Evolutionary conservation across 306 rosid species (phyloP).

Genomic region (Aeschynomene evenia): DNA sequence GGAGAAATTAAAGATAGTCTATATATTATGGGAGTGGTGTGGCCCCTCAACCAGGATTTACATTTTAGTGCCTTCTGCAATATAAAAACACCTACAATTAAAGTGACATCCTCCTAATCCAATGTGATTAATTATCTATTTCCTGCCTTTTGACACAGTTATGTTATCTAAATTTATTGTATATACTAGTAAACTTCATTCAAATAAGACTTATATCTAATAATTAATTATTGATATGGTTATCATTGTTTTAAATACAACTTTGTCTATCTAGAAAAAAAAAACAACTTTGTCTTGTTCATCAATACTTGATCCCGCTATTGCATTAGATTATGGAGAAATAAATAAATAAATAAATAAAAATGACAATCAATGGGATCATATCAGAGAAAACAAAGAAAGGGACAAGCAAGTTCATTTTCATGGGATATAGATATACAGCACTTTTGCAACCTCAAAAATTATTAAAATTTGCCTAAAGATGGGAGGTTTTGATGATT

Average conservation of each 20-base stretch:
- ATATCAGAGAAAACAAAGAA: constrained; percentile 18
- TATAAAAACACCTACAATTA: constrained; percentile 21
- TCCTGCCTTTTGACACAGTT: too few species aligned
- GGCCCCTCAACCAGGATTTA: constrained; percentile 22
- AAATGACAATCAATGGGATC: background rate
- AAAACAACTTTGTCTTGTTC: background rate
- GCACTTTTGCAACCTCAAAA: background rate
- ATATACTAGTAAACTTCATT: too few species aligned
- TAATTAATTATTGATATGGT: too few species aligned
- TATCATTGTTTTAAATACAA: background rate
- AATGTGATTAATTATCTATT: background rate
- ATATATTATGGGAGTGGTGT: background rate
- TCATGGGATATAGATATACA: constrained; percentile 27
- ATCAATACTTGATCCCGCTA: constrained; percentile 6
- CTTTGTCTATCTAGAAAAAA: too few species aligned
- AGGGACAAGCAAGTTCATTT: constrained; percentile 36
- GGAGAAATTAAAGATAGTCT: constrained; percentile 16
- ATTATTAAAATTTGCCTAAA: constrained; percentile 7
- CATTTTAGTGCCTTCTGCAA: constrained; percentile 11
- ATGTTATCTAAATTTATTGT: too few species aligned
- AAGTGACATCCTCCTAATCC: constrained; percentile 2
- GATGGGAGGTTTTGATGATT: constrained; percentile 13
- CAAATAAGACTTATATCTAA: too few species aligned
- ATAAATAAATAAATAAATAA: background rate
- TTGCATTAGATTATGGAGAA: background rate